Percentiles rank a stretch among this genome's conserved stretches.
Evolutionary conservation across 345 rosid genomes (phyloP).

Genomic region (Sisymbrium altissimum): DNA sequence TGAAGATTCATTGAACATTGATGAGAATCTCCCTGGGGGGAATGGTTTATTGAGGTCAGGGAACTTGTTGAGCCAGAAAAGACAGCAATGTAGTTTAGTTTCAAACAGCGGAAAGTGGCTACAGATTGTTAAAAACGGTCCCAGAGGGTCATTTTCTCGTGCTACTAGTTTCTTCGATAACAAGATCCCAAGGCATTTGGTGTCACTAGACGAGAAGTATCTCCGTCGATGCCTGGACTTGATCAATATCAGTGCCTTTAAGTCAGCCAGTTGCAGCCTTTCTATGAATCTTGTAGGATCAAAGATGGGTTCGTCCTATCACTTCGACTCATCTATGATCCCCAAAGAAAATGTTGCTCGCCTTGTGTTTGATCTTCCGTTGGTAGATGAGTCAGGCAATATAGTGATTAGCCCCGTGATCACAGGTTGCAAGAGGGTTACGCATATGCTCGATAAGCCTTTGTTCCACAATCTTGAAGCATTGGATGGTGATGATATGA

Average conservation of each 20-base stretch:
- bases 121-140: constrained; percentile 44
- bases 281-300: constrained; percentile 42
- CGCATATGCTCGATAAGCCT: constrained; percentile 60
- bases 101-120: constrained; percentile 48
- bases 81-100: constrained; percentile 39
- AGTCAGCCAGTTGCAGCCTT: constrained; percentile 42
- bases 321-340: constrained; percentile 26
- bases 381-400: constrained; percentile 46
- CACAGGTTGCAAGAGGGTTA: constrained; percentile 66
- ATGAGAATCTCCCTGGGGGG: constrained; percentile 22
- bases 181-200: constrained; percentile 73
- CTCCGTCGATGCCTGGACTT: constrained; percentile 67
- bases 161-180: constrained; percentile 41
- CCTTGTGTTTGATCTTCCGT: constrained; percentile 50
- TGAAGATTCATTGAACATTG: constrained; percentile 42
- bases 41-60: constrained; percentile 23
- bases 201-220: constrained; percentile 69
- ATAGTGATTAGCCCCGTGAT: constrained; percentile 49
- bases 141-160: constrained; percentile 45
- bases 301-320: constrained; percentile 38
- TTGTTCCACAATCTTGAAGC: constrained; percentile 43
- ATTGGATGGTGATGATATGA: constrained; percentile 33
- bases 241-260: constrained; percentile 54
- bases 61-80: constrained; percentile 40
- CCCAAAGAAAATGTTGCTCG: constrained; percentile 39